Percentiles rank a stretch among this genome's conserved stretches.
phyloP scores from a whole-genome alignment of 2,329 filamentous ascomycete genomes.

The Ophiostoma novo-ulmi region DNA sequence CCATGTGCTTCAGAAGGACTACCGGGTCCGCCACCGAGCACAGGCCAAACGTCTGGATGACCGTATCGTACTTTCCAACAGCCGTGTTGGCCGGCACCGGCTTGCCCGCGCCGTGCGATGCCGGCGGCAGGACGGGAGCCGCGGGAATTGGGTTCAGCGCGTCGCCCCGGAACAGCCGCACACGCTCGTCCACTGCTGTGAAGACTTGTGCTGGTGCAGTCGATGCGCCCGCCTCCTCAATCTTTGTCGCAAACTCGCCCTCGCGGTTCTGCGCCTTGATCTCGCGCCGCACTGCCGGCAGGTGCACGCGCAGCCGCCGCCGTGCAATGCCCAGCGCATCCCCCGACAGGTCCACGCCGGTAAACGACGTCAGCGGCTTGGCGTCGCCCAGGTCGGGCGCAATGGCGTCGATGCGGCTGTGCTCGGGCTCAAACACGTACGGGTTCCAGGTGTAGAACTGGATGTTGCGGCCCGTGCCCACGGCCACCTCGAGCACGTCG shows the following conservation, averaged over 20 bases:
- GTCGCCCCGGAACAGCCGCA: slow-evolving; percentile 37
- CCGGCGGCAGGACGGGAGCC: not conserved
- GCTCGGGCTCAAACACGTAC: slow-evolving; percentile 26
- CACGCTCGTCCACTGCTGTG: slow-evolving; percentile 27
- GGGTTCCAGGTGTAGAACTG: slow-evolving; percentile 53
- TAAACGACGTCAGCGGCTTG: slow-evolving; percentile 48
- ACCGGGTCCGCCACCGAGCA: slow-evolving; percentile 58
- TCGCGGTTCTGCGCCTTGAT: slow-evolving; percentile 33
- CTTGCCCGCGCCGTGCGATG: not conserved
- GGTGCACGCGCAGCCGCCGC: slow-evolving; percentile 43
- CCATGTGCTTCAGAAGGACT: slow-evolving; percentile 49
- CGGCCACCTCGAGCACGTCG: slow-evolving; percentile 57
- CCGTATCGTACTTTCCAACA: slow-evolving; percentile 51
- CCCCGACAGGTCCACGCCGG: slow-evolving; percentile 56
- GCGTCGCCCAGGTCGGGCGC: slow-evolving; percentile 24
- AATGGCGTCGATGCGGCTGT: not conserved
- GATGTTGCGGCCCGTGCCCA: slow-evolving; percentile 59
- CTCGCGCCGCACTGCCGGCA: slow-evolving; percentile 41
- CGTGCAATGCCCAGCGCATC: slow-evolving; percentile 57
- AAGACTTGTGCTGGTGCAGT: slow-evolving; percentile 20
- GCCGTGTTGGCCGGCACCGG: slow-evolving; percentile 15
- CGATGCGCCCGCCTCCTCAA: slow-evolving; percentile 28
- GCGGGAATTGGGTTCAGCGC: slow-evolving; percentile 43
- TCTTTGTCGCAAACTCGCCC: slow-evolving; percentile 16
- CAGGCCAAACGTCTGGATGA: slow-evolving; percentile 60